Percentiles rank a stretch among this genome's conserved stretches.
Conservation (phyloP, 306 rosid species). For the Clitoria ternatea region DNA sequence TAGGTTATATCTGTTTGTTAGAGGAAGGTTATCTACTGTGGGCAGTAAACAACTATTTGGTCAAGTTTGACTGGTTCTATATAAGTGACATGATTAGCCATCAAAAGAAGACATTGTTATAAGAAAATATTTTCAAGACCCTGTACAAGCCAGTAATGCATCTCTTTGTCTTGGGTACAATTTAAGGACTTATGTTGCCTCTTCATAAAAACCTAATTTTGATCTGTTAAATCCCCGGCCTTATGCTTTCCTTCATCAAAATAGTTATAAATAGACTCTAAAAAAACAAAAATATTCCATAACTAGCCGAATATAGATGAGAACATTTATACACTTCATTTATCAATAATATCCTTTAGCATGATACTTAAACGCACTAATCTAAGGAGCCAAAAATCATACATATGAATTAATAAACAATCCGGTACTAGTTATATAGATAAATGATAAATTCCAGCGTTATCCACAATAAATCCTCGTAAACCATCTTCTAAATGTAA, state of each 20-base stretch:
- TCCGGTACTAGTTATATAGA: background rate
- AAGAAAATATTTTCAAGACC: background rate
- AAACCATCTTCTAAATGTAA: background rate
- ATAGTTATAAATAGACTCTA: constrained; percentile 1
- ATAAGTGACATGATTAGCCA: background rate
- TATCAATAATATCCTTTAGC: background rate
- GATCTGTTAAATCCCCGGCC: background rate
- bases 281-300: background rate
- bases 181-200: background rate
- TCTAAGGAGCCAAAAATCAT: background rate
- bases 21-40: background rate
- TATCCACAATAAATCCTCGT: background rate
- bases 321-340: background rate
- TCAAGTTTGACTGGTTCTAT: background rate
- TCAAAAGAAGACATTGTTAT: background rate
- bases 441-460: background rate
- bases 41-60: background rate
- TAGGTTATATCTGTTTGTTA: background rate
- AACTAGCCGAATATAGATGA: background rate
- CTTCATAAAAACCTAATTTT: background rate
- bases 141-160: background rate
- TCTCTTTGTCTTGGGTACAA: background rate
- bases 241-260: background rate
- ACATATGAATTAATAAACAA: background rate
- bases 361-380: background rate